phyloP scores from a whole-genome alignment of 129 eudicot genomes.

The Gnaphalium uliginosum region DNA sequence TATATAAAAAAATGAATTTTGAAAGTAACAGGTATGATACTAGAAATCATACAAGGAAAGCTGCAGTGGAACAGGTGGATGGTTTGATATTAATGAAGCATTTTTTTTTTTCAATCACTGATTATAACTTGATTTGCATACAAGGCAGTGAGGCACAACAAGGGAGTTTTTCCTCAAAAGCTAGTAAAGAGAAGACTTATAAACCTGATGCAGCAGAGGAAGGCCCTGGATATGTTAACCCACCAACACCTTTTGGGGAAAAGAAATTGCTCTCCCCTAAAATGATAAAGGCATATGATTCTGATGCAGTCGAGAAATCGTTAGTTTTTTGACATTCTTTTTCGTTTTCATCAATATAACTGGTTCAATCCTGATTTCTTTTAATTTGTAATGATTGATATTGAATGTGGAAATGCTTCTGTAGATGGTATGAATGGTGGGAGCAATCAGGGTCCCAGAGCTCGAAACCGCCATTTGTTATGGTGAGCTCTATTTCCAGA shows the following conservation, averaged over 20 bases:
- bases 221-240: no score
- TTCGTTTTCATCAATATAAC: no score
- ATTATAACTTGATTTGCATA: neutral
- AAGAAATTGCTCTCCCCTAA: no score
- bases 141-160: slow-evolving; percentile 1
- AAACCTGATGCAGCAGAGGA: neutral
- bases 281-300: no score
- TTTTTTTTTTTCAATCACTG: neutral
- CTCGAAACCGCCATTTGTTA: slow-evolving; percentile 47
- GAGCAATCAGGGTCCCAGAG: slow-evolving; percentile 74
- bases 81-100: neutral
- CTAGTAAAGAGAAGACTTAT: neutral
- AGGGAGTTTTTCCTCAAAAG: neutral
- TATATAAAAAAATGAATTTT: neutral
- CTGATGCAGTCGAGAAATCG: no score
- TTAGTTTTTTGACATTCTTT: no score
- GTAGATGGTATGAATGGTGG: slow-evolving; percentile 96
- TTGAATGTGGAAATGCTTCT: neutral
- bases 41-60: neutral
- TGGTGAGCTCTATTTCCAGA: neutral
- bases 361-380: neutral
- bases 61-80: neutral
- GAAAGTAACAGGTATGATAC: neutral
- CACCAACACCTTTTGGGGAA: no score
- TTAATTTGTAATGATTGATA: neutral